Percentiles rank a stretch among this genome's conserved stretches.
Evolutionary conservation across 2,329 filamentous ascomycete species (phyloP).

Genomic region (Lizonia empirigonia): DNA sequence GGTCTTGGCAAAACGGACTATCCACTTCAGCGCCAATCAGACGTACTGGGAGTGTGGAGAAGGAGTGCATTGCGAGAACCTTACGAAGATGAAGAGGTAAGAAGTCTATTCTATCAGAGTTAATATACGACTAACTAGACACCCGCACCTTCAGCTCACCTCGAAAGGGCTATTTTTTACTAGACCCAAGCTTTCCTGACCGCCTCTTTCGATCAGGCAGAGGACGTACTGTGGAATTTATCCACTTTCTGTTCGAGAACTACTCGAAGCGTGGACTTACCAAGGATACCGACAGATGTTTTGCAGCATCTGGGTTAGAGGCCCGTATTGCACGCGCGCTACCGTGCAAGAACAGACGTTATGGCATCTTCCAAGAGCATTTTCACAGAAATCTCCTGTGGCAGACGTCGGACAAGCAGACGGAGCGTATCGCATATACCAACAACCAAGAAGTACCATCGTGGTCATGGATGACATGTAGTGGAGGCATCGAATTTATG

Average conservation of each 20-base stretch:
- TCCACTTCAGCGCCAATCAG: conserved; percentile 27
- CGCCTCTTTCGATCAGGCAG: background rate
- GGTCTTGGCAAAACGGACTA: conserved; percentile 21
- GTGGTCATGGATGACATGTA: background rate
- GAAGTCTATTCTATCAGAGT: too few relatives aligned
- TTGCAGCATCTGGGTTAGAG: too few relatives aligned
- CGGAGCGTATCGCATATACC: too few relatives aligned
- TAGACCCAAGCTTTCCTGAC: background rate
- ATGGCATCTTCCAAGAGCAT: background rate
- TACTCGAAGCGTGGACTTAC: background rate
- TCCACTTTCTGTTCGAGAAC: background rate
- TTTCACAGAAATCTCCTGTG: background rate
- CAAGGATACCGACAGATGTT: background rate
- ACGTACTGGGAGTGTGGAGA: conserved; percentile 26
- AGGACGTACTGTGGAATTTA: background rate
- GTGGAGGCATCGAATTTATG: background rate
- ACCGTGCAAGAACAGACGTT: too few relatives aligned
- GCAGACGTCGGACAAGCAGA: background rate
- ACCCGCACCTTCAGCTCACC: too few relatives aligned
- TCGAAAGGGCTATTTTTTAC: background rate
- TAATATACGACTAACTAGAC: too few relatives aligned
- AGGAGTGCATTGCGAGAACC: conserved; percentile 23
- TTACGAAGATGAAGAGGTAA: conserved; percentile 7
- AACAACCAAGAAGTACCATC: background rate
- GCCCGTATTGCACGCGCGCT: too few relatives aligned